Evolutionary conservation across 192 early-diverging fungal species (phyloP).

Genomic region (Lobosporangium transversale): DNA sequence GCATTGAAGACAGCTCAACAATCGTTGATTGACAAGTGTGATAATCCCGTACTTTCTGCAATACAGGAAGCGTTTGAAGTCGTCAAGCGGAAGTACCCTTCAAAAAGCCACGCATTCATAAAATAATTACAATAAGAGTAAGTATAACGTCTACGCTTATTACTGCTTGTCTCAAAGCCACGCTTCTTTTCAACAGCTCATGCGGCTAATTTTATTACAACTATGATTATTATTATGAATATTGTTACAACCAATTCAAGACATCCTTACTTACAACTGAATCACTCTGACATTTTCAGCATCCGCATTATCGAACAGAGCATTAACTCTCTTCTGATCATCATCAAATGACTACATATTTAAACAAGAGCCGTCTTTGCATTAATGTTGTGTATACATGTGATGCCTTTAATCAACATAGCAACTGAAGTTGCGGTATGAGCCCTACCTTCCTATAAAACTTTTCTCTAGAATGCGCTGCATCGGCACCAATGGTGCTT

Average conservation of each 20-base stretch:
- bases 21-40: conserved; percentile 79
- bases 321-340: conserved; percentile 78
- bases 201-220: background rate
- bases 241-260: too few relatives aligned
- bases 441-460: conserved; percentile 71
- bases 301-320: conserved; percentile 80
- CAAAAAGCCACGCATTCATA: too few relatives aligned
- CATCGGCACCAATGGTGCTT: conserved; percentile 83
- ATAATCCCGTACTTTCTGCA: conserved; percentile 80
- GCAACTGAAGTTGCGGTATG: background rate
- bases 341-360: conserved; percentile 63
- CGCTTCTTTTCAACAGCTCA: conserved; percentile 1
- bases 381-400: background rate
- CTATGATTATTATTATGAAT: too few relatives aligned
- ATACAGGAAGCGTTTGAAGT: conserved; percentile 86
- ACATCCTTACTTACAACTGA: conserved; percentile 64
- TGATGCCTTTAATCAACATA: background rate
- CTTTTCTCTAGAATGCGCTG: conserved; percentile 68
- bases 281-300: conserved; percentile 77
- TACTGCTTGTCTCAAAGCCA: too few relatives aligned
- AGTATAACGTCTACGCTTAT: too few relatives aligned
- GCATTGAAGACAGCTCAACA: conserved; percentile 73
- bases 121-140: too few relatives aligned
- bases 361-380: background rate
- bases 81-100: conserved; percentile 76